Base-by-base conservation (phyloP, 1,284 basidiomycete genomes). In the Pseudozyma sp. region DNA sequence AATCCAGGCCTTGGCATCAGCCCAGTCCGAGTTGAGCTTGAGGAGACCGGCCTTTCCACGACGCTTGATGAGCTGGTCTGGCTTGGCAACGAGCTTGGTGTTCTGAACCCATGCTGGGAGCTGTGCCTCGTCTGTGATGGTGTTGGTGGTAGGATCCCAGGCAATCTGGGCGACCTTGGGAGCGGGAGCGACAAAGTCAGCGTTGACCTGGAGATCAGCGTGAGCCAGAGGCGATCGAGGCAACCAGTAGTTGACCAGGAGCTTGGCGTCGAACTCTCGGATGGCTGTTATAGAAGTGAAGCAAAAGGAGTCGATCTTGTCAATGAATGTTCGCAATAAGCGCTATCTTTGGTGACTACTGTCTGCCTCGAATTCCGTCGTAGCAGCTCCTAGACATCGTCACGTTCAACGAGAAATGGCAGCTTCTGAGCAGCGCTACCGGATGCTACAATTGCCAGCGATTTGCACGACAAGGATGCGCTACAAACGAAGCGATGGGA, bases 11-110 rank as follows among this genome's bases (percentile, higher is more conserved):
- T 85, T 81, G 45, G 85, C 86, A 61, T 90, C 88, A 81, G 89
- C 92, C 93, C 93, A 98, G 53, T 90, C 89, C 88, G 95, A 95
- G 90, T 98, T 98, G 79, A 99, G 89, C 82, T 83, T 80, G 75
- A 99, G 90, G 31, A 99, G 90, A 78, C 96, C 96, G 36, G 95
- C 94, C 90, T 99, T 99, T 82, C 97, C 97, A 80, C 97, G 92
- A 82, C 96, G 93, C 89, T 99, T 99, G 90, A 99, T 98, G 86
- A 99, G 92, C 88, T 98, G 95, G 88, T 99, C 97, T 61, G 84
- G 84, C 77, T 85, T 85, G 53, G 83, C 84, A 43, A 85, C 84
- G 56, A 85, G 78, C 79, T 85, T 85, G 64, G 76, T 75, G 16
- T 48, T 79, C 59, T 76, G 71, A 34, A 98, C 93, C 95, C 95